These are phyloP conservation scores for baker's yeast (Saccharomyces cerevisiae) DNA, from an alignment of 805 yeast species.

Conservation along the genomic window DNA sequence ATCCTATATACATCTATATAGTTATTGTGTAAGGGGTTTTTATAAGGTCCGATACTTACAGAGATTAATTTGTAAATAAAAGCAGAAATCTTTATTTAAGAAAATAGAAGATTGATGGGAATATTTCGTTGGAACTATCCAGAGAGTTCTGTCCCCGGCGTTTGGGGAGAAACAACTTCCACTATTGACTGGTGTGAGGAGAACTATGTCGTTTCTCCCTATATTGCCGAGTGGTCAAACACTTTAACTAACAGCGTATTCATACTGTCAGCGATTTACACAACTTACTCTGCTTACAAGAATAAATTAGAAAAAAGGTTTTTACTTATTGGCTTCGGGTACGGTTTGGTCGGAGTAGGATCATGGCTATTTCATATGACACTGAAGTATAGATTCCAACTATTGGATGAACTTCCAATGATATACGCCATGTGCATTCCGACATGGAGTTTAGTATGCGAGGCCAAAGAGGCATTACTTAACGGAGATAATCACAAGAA, in stretches of 20 bases:
- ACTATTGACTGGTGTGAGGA: constrained; percentile 98
- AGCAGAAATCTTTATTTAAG: neutral
- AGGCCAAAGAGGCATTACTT: constrained; percentile 31
- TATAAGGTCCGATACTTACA: neutral
- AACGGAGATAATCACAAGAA: constrained; percentile 5
- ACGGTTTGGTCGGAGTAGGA: constrained; percentile 85
- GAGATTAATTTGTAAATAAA: neutral
- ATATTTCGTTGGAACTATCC: constrained; percentile 38
- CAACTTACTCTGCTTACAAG: constrained; percentile 50
- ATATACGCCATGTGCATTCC: constrained; percentile 94
- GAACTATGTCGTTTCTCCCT: constrained; percentile 76
- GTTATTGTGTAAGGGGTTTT: neutral
- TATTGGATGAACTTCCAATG: constrained; percentile 93
- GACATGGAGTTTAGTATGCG: constrained; percentile 70
- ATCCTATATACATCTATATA: no score
- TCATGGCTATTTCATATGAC: constrained; percentile 96
- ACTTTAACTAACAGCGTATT: constrained; percentile 66
- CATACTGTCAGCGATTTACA: constrained; percentile 46
- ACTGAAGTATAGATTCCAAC: constrained; percentile 73
- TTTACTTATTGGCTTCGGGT: constrained; percentile 62
- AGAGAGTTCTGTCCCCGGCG: constrained; percentile 44
- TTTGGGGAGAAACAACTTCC: constrained; percentile 76
- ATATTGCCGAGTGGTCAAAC: constrained; percentile 82
- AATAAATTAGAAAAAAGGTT: constrained; percentile 64
- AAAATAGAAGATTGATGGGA: constrained; percentile 5